Evolutionary conservation across 208 protist species (phyloP).

Genomic region (Acanthamoeba castellanii): DNA sequence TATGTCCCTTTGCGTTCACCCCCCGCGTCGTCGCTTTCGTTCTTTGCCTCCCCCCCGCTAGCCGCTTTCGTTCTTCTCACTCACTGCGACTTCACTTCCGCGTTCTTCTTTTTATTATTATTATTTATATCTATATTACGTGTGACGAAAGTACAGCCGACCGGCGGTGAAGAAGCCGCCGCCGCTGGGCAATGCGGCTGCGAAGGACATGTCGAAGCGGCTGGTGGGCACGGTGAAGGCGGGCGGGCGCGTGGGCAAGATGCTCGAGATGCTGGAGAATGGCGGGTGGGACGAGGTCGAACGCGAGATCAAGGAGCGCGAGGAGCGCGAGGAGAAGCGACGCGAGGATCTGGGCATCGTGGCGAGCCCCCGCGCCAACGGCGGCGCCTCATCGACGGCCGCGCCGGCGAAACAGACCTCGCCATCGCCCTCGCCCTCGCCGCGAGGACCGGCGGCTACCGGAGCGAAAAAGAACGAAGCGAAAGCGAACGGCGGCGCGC

Average conservation of each 20-base stretch:
- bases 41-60: too few relatives aligned
- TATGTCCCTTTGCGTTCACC: background rate
- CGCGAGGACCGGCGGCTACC: background rate
- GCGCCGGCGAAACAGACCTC: too few relatives aligned
- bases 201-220: background rate
- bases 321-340: background rate
- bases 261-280: slow-evolving; percentile 3
- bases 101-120: background rate
- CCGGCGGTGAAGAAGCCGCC: background rate
- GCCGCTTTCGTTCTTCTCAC: background rate
- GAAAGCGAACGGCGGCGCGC: background rate
- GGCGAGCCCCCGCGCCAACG: background rate
- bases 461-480: too few relatives aligned
- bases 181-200: background rate
- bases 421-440: background rate
- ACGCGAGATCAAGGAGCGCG: background rate
- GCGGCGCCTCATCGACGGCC: background rate
- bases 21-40: background rate
- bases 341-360: background rate
- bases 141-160: background rate
- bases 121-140: background rate
- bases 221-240: slow-evolving; percentile 34
- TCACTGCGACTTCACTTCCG: background rate
- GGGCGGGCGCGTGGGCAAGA: slow-evolving; percentile 2
- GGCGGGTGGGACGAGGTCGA: slow-evolving; percentile 9